Evolutionary conservation across 140 eudicot species (phyloP).

Genomic region (Erigeron philadelphicus): DNA sequence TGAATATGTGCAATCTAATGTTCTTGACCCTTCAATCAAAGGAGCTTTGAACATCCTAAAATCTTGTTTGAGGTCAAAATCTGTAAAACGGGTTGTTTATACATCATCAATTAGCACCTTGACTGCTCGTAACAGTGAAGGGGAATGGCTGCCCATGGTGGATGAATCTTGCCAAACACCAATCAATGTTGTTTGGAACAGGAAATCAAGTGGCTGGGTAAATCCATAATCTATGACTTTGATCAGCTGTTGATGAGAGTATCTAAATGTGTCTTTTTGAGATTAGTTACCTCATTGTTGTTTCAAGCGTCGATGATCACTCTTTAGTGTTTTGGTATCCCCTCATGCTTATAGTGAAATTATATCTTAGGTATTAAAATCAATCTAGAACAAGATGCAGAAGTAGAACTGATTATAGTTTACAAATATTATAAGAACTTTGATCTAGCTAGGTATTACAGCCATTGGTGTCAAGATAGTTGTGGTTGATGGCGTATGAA

Average conservation of each 20-base stretch:
- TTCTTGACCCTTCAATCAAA: constrained; percentile 55
- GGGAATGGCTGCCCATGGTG: constrained; percentile 50
- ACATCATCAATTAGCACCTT: constrained; percentile 83
- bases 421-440: too few relatives aligned
- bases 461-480: too few relatives aligned
- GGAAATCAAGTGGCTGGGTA: constrained; percentile 83
- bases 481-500: too few relatives aligned
- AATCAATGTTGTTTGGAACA: constrained; percentile 41
- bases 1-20: constrained; percentile 35
- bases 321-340: too few relatives aligned
- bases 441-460: too few relatives aligned
- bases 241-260: neutral
- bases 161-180: constrained; percentile 69
- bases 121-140: constrained; percentile 55
- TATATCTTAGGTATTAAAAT: too few relatives aligned
- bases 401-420: too few relatives aligned
- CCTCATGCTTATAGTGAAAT: too few relatives aligned
- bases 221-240: constrained; percentile 2
- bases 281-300: too few relatives aligned
- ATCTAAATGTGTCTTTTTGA: too few relatives aligned
- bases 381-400: too few relatives aligned
- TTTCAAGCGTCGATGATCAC: too few relatives aligned
- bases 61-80: constrained; percentile 50
- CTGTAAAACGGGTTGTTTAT: constrained; percentile 61
- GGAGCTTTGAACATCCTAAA: constrained; percentile 71